Evolutionary conservation across 2,329 filamentous ascomycete species (phyloP).

Genomic region (Botryotinia globosa): DNA sequence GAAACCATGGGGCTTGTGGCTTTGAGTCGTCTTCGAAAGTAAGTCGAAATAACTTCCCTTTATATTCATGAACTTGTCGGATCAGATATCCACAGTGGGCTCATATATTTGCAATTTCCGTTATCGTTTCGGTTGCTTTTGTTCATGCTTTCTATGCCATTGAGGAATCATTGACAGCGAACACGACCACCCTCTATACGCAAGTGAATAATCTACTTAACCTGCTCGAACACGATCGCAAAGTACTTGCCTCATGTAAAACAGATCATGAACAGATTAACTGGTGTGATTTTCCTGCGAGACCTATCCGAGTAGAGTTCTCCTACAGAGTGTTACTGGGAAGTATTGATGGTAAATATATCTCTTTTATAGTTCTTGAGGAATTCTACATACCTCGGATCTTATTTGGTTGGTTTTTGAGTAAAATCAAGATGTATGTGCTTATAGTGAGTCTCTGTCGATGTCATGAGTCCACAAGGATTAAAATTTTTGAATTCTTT

Average conservation of each 20-base stretch:
- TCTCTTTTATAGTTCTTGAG: neutral
- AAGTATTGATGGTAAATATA: neutral
- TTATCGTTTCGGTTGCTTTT: neutral
- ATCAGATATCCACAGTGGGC: neutral
- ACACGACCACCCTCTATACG: neutral
- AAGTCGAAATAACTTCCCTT: neutral
- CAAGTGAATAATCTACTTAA: neutral
- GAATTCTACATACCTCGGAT: neutral
- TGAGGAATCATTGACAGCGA: neutral
- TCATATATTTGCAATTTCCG: neutral
- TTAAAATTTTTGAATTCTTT: neutral
- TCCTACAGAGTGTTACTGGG: neutral
- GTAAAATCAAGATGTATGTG: neutral
- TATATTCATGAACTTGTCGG: neutral
- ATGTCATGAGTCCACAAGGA: rapidly evolving
- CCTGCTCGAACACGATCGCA: neutral
- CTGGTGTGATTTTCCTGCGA: neutral
- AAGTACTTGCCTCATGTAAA: neutral
- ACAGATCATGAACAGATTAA: neutral
- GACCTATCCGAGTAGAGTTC: rapidly evolving
- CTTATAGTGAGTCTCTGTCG: neutral
- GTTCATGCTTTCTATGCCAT: neutral
- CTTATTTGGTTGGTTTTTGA: neutral
- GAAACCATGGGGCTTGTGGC: too few species aligned
- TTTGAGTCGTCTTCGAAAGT: neutral